Evolutionary conservation across 2,329 filamentous ascomycete species (phyloP).

Genomic region (Dothideomycetes sp.): DNA sequence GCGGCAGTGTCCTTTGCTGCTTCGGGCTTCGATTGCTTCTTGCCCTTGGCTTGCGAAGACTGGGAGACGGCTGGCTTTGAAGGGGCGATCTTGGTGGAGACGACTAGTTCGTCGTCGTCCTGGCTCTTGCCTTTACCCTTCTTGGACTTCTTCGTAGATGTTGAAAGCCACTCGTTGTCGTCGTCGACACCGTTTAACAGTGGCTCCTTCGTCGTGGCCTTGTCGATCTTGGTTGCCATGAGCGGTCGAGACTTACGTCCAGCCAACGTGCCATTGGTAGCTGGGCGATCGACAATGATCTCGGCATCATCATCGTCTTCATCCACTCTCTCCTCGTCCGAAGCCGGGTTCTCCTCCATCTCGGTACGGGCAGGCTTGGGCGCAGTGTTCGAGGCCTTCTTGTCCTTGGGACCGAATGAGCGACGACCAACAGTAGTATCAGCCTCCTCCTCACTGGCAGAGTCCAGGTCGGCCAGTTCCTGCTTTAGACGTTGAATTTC

Average conservation of each 20-base stretch:
- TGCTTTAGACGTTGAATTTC: conserved; percentile 48
- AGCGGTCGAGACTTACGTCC: conserved; percentile 12
- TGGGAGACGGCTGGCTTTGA: conserved; percentile 6
- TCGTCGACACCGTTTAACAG: background rate
- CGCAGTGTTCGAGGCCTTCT: conserved; percentile 19
- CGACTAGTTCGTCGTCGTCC: conserved; percentile 11
- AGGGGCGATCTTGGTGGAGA: conserved; percentile 9
- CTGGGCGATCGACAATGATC: conserved; percentile 23
- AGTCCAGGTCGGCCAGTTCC: conserved; percentile 56
- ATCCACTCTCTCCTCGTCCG: conserved; percentile 29
- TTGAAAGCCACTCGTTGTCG: conserved; percentile 14
- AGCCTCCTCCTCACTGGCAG: conserved; percentile 41
- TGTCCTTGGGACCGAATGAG: conserved; percentile 49
- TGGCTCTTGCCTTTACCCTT: conserved; percentile 7
- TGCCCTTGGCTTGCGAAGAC: conserved; percentile 1
- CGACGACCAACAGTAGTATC: conserved; percentile 56
- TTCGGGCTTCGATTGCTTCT: conserved; percentile 2
- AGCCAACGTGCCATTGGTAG: conserved; percentile 9
- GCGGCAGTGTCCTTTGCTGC: conserved; percentile 14
- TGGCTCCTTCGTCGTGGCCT: conserved; percentile 5
- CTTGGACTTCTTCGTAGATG: conserved; percentile 13
- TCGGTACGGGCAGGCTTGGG: conserved; percentile 32
- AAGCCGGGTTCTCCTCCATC: conserved; percentile 49
- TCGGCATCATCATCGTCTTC: conserved; percentile 19
- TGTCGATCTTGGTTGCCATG: conserved; percentile 10